A percentile compares a stretch with the other conserved stretches of the same genome.
Evolutionary conservation across 371 early-diverging fungal genomes (phyloP).

Genomic region (Mortierella sp.): DNA sequence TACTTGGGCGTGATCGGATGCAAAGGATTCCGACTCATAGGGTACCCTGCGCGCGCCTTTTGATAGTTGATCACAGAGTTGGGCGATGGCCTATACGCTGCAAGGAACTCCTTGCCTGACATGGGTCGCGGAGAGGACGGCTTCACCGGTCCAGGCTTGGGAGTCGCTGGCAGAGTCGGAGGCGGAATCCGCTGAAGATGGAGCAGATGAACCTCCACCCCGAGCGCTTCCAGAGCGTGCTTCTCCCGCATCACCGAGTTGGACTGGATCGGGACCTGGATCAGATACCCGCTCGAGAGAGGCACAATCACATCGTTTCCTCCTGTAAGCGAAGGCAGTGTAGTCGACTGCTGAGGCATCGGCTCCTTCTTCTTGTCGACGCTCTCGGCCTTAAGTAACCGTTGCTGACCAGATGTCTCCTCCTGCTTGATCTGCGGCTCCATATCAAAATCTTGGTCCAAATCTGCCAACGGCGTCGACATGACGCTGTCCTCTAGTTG

Average conservation of each 20-base stretch:
- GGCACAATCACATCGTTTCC: slow-evolving; percentile 66
- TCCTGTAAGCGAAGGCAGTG: neutral
- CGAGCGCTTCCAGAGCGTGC: slow-evolving; percentile 61
- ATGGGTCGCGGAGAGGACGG: neutral
- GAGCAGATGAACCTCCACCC: slow-evolving; percentile 62
- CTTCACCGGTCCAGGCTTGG: neutral
- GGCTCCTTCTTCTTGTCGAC: neutral
- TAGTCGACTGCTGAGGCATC: neutral
- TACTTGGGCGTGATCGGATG: slow-evolving; percentile 16
- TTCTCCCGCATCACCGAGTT: slow-evolving; percentile 61
- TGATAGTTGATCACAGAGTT: neutral
- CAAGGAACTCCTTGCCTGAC: neutral
- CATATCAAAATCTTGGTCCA: slow-evolving; percentile 40
- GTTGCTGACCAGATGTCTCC: neutral
- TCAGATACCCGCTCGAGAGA: slow-evolving; percentile 71
- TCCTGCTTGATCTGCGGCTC: slow-evolving; percentile 20
- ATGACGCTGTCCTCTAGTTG: slow-evolving; percentile 14
- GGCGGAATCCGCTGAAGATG: slow-evolving; percentile 35
- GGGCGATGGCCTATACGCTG: slow-evolving; percentile 14
- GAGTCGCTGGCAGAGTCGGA: neutral
- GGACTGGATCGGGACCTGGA: slow-evolving; percentile 59
- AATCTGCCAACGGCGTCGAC: slow-evolving; percentile 9
- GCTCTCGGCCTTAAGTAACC: neutral
- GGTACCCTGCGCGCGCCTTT: slow-evolving; percentile 28
- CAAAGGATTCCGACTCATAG: slow-evolving; percentile 20